Evolutionary conservation across 2,329 filamentous ascomycete species (phyloP).

Genomic region (Apiospora koreana): DNA sequence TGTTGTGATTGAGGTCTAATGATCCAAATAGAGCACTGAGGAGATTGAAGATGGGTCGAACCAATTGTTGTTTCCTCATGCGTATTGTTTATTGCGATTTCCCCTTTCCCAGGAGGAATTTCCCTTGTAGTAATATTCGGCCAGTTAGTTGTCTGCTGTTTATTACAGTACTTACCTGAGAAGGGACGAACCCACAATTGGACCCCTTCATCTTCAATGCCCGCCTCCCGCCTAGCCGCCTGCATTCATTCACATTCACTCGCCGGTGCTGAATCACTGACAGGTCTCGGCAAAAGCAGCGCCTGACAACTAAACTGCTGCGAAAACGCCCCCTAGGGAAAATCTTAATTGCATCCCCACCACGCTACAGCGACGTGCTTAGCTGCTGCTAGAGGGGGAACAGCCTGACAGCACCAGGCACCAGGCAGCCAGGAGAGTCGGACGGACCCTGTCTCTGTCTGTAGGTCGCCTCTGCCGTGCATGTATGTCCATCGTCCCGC

Average conservation of each 20-base stretch:
- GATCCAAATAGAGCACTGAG: neutral
- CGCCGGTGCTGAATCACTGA: neutral
- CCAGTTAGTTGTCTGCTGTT: neutral
- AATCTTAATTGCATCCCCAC: neutral
- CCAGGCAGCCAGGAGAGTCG: too few relatives aligned
- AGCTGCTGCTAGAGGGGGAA: neutral
- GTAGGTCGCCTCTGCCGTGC: neutral
- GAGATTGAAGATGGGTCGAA: neutral
- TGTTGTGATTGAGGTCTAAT: neutral
- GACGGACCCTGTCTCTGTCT: neutral
- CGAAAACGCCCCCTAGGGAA: neutral
- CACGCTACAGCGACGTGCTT: neutral
- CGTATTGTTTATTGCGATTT: neutral
- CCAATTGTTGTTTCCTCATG: neutral
- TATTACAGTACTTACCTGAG: neutral
- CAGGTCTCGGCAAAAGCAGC: neutral
- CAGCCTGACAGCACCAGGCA: too few relatives aligned
- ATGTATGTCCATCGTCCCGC: neutral
- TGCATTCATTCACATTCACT: neutral
- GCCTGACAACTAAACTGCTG: too few relatives aligned
- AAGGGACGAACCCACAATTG: neutral
- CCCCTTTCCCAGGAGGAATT: neutral
- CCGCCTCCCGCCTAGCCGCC: neutral
- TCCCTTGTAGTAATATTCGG: neutral
- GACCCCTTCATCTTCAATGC: constrained; percentile 8